Evolutionary conservation across 1,139 yeast genomes (phyloP), one percentile per base, ranked within the genome.

Genomic region (Kodamaea arcana): DNA sequence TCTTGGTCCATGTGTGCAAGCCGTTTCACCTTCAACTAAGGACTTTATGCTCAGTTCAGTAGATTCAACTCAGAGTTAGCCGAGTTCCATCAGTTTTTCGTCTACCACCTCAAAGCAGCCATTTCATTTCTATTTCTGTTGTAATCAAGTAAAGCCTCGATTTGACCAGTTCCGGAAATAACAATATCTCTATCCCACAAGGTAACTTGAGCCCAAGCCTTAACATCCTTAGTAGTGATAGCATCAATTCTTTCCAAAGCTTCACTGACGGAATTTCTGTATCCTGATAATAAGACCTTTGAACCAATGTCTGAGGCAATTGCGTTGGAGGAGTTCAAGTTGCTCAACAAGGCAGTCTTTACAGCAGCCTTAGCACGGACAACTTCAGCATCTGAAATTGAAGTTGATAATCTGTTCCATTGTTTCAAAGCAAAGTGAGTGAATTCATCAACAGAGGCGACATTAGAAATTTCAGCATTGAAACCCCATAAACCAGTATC

Each of bases 171-270:
- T 63, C 84, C 92, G 40, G 90, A 74, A 54, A 83, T 69, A 51
- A 84, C 94, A 55, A 83, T 71, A 62, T 83, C 94, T 71, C 79
- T 83, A 65, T 83, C 94, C 86, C 87, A 83, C 59, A 83, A 72
- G 62, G 77, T 69, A 47, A 71, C 72, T 56, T 75, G 73, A 50
- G 92, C 92, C 92, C 92, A 83, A 37, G 73, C 67, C 60, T 74
- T 77, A 47, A 83, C 69, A 50, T 78, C 78, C 48, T 68, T 64
- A 46, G 75, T 72, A 42, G 79, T 60, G 50, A 83, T 74, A 37
- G 78, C 69, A 54, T 83, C 90, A 54, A 83, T 76, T 51, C 72
- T 68, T 42, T 71, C 72, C 55, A 75, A 69, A 35, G 80, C 67
- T 63, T 82, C 86, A 39, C 65, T 66, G 42, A 76, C 58, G 7